phyloP scores from a whole-genome alignment of 2,329 filamentous ascomycete genomes.

The Trichoderma atroviride region DNA sequence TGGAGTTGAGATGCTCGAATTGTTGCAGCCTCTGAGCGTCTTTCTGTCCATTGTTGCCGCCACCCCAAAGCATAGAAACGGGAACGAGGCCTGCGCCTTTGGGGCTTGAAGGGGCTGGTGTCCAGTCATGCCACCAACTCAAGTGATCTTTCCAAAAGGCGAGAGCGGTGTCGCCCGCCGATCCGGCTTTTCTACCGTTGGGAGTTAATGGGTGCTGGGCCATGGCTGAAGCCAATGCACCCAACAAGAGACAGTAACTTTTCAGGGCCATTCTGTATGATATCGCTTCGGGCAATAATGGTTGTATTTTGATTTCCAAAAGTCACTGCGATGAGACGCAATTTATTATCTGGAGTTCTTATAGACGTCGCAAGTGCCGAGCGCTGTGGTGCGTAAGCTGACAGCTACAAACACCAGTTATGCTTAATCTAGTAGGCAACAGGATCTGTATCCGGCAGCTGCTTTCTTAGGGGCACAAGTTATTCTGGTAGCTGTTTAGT shows the following conservation, averaged over 20 bases:
- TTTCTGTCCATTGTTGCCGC: constrained; percentile 25
- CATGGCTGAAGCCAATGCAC: constrained; percentile 9
- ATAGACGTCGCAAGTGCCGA: background rate
- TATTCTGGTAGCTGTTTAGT: background rate
- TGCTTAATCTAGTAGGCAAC: background rate
- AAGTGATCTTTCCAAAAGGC: constrained; percentile 28
- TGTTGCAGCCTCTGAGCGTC: constrained; percentile 27
- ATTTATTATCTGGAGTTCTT: background rate
- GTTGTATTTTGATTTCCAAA: background rate
- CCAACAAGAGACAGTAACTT: constrained; percentile 7
- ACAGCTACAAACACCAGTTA: background rate
- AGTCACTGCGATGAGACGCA: background rate
- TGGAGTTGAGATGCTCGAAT: constrained; percentile 24
- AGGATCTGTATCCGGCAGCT: constrained; percentile 1
- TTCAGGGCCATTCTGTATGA: constrained; percentile 22
- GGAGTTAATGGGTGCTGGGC: constrained; percentile 20
- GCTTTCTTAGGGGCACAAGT: background rate
- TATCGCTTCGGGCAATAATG: background rate
- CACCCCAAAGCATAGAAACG: constrained; percentile 30
- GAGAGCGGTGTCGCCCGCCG: constrained; percentile 26
- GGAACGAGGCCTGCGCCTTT: constrained; percentile 23
- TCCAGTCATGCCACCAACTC: constrained; percentile 30
- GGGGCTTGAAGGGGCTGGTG: constrained; percentile 20
- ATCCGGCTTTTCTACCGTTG: constrained; percentile 29
- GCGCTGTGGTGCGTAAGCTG: constrained; percentile 6